Evolutionary conservation across 225 moss, liverwort and hornwort species (phyloP), one percentile per base, ranked within the genome.

Genomic region (Marchantia paleacea): DNA sequence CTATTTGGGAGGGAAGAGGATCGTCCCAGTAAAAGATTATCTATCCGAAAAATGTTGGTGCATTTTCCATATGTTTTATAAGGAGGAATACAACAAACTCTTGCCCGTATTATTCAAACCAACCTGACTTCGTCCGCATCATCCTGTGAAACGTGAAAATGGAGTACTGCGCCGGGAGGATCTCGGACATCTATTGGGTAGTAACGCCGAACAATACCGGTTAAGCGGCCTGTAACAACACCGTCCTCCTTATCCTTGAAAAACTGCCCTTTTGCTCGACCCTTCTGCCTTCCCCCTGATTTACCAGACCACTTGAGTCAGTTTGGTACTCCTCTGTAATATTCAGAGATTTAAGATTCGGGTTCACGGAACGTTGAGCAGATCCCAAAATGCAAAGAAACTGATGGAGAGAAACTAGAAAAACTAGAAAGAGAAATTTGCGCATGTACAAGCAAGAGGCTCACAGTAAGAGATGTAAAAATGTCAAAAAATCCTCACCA

Each of bases 101-200:
- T 39, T 39, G 5, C 39, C 39, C 39, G 3, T 39, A 39, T 39
- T 39, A 39, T 39, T 39, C 39, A 11, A 47, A 77, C 62, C 57
- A 80, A 99, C 99, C 95, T 92, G 78, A 75, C 80, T 69, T 85
- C 87, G 55, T 86, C 88, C 25, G 80, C 47, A 49, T 92, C 94
- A 53, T 94, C 92, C 83, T 84, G 90, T 72, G 91, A 83, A 50
- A 94, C 83, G 80, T 95, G 94, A 79, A 99, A 95, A 76, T 93
- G 95, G 75, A 99, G 85, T 51, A 89, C 88, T 69, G 99, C 99
- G 78, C 99, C 99, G 76, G 84, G 88, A 82, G 94, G 95, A 55
- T 99, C 99, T 76, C 99, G 92, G n/a, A 91, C 86, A 87, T 99
- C 99, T 73, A 94, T 89, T 7, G 95, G 93, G 77, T 91, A 80